These are phyloP conservation scores for Onygenales sp. DNA, from an alignment of 2,329 filamentous ascomycete species.

Conservation along the genomic window DNA sequence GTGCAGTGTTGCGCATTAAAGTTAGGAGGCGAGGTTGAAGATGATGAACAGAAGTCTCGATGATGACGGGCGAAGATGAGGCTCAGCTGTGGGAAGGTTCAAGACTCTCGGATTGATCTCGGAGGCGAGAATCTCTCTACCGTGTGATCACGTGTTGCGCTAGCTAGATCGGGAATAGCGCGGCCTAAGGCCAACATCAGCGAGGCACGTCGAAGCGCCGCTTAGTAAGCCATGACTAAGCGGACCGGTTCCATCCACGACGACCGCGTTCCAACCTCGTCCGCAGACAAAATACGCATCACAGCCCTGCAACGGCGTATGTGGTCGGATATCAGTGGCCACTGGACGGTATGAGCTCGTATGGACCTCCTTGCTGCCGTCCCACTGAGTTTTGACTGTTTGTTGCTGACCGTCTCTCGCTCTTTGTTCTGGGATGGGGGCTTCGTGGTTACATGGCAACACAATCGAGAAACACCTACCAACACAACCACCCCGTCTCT, in stretches of 20 bases:
- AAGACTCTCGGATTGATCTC: no score
- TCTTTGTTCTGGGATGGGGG: slow-evolving; percentile 1
- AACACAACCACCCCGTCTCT: neutral
- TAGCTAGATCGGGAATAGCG: no score
- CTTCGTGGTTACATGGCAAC: neutral
- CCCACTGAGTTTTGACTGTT: neutral
- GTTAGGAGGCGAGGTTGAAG: no score
- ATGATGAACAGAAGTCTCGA: no score
- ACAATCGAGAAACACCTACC: neutral
- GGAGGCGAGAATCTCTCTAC: no score
- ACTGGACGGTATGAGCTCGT: neutral
- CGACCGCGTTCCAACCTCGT: neutral
- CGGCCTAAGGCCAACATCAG: no score
- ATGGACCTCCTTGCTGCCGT: neutral
- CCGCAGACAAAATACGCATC: neutral
- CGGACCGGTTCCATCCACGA: neutral
- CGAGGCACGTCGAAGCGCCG: no score
- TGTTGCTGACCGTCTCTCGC: neutral
- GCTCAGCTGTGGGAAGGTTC: no score
- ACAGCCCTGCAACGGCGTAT: neutral
- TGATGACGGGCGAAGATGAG: no score
- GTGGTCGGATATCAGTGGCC: neutral
- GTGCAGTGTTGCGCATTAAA: no score
- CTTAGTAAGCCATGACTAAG: neutral
- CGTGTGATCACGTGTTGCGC: no score